Percentiles rank a stretch among this genome's conserved stretches.
Evolutionary conservation across 345 rosid genomes (phyloP).

Genomic region (Eucalyptus pumila): DNA sequence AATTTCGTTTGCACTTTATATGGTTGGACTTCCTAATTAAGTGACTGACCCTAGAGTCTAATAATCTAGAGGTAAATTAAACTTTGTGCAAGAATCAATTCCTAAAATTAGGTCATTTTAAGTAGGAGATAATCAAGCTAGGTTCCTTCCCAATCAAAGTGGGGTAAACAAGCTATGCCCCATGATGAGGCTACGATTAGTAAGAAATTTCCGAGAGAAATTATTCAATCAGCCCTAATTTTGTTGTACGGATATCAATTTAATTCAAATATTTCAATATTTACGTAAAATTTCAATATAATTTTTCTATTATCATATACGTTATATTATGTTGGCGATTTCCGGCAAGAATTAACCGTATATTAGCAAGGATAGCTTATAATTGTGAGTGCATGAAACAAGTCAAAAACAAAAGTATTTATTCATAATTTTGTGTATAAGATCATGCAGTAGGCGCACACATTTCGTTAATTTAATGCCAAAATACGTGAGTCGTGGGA

Average conservation of each 20-base stretch:
- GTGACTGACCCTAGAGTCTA: background rate
- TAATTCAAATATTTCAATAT: rapidly evolving
- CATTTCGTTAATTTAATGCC: background rate
- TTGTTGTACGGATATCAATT: rapidly evolving
- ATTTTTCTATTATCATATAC: rapidly evolving
- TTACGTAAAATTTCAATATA: rapidly evolving
- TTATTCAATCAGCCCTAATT: rapidly evolving
- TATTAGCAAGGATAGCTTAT: background rate
- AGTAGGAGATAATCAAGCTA: background rate
- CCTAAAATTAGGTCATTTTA: background rate
- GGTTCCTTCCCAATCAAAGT: background rate
- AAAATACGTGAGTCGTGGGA: background rate
- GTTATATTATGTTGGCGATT: rapidly evolving
- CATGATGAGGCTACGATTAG: background rate
- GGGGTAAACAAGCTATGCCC: background rate
- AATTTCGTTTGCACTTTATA: background rate
- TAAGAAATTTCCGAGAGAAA: rapidly evolving
- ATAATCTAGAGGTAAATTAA: background rate
- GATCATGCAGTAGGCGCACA: background rate
- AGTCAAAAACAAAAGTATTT: background rate
- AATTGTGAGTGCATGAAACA: background rate
- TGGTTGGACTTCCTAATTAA: background rate
- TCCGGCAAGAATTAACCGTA: rapidly evolving
- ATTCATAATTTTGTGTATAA: background rate
- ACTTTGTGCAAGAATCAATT: background rate